Conservation (phyloP, 2,329 filamentous ascomycete genomes). For the Xylaria sp. region DNA sequence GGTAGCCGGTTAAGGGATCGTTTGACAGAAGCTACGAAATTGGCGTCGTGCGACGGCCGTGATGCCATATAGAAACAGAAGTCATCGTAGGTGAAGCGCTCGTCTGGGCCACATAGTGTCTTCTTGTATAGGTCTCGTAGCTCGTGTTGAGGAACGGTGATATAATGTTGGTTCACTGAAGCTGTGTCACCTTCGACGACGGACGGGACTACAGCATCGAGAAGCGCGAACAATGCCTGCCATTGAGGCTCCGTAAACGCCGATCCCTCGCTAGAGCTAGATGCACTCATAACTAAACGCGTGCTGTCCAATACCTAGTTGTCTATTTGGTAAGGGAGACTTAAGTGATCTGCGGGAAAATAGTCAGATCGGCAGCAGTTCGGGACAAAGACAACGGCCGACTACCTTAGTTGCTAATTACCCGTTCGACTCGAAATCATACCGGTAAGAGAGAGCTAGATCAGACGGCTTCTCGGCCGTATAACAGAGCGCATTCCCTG, state of each 20-base stretch:
- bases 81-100: constrained; percentile 14
- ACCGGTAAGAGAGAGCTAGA: neutral
- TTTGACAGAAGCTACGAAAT: constrained; percentile 17
- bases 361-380: neutral
- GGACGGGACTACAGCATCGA: constrained; percentile 37
- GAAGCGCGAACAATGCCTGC: constrained; percentile 27
- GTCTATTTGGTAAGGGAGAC: neutral
- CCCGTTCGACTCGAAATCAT: neutral
- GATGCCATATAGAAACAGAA: constrained; percentile 24
- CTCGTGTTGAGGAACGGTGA: constrained; percentile 11
- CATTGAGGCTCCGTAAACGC: constrained; percentile 31
- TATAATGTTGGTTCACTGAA: neutral
- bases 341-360: neutral
- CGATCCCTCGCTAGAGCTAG: neutral
- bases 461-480: neutral
- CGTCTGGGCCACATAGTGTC: neutral
- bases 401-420: neutral
- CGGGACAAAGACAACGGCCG: neutral
- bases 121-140: constrained; percentile 13
- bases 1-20: neutral
- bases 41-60: constrained; percentile 17
- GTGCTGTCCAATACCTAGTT: neutral
- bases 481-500: neutral
- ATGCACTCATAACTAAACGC: neutral
- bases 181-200: constrained; percentile 4